Evolutionary conservation across 306 rosid species (phyloP).

Genomic region (Gastrolobium villosum): DNA sequence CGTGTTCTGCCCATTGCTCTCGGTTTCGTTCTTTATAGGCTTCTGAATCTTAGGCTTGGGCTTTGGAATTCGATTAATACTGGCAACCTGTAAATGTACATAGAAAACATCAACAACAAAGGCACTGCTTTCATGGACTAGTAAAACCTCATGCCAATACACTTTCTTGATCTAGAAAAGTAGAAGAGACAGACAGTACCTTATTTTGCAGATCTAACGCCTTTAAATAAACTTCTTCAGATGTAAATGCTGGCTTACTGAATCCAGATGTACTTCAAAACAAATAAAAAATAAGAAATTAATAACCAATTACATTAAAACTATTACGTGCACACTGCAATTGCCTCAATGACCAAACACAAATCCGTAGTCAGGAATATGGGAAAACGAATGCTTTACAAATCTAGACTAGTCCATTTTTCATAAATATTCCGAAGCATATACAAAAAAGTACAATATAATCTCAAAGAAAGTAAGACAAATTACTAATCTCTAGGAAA

Average conservation of each 20-base stretch:
- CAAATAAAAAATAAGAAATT: conserved; percentile 38
- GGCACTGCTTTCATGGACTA: conserved; percentile 5
- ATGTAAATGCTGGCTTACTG: conserved; percentile 79
- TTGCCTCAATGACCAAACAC: conserved; percentile 30
- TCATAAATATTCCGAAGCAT: background rate
- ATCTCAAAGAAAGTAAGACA: background rate
- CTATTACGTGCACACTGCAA: background rate
- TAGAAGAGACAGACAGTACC: conserved; percentile 61
- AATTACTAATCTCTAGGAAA: background rate
- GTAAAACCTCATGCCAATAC: conserved; percentile 30
- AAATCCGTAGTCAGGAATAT: background rate
- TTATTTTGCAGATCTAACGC: conserved; percentile 71
- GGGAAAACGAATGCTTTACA: conserved; percentile 16
- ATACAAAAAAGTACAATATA: background rate
- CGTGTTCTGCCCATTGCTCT: conserved; percentile 53
- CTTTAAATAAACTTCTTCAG: conserved; percentile 80
- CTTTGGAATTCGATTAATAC: conserved; percentile 80
- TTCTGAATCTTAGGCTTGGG: conserved; percentile 90
- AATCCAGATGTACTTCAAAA: conserved; percentile 69
- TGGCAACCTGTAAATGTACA: conserved; percentile 61
- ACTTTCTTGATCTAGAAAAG: conserved; percentile 9
- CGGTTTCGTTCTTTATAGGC: conserved; percentile 69
- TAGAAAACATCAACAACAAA: conserved; percentile 28
- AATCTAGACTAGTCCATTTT: conserved; percentile 12
- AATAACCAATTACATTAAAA: background rate